Evolutionary conservation across 2,329 filamentous ascomycete species (phyloP).

Genomic region (Calonectria montana): DNA sequence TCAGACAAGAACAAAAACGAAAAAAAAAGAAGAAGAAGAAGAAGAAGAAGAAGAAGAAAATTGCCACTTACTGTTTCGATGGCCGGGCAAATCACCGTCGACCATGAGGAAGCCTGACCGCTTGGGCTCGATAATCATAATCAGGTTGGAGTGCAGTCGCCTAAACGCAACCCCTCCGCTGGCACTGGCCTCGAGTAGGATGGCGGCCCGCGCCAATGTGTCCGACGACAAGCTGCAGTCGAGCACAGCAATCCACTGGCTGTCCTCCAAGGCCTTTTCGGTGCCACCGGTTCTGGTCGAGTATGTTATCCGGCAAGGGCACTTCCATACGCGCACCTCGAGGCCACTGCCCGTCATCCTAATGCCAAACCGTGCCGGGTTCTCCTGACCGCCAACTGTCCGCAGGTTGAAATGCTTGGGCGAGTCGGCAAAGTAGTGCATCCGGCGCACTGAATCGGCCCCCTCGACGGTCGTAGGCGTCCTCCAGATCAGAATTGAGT

Average conservation of each 20-base stretch:
- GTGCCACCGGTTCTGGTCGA: slow-evolving; percentile 36
- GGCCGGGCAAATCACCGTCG: slow-evolving; percentile 16
- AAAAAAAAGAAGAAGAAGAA: neutral
- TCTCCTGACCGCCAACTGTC: slow-evolving; percentile 41
- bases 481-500: slow-evolving; percentile 49
- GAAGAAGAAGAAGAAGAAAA: neutral
- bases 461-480: slow-evolving; percentile 25
- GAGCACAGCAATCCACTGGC: slow-evolving; percentile 41
- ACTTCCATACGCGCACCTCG: slow-evolving; percentile 42
- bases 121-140: slow-evolving; percentile 41
- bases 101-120: slow-evolving; percentile 25
- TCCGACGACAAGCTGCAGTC: slow-evolving; percentile 43
- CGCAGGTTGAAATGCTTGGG: slow-evolving; percentile 41
- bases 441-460: slow-evolving; percentile 29
- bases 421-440: slow-evolving; percentile 41
- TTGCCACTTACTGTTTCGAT: slow-evolving; percentile 21
- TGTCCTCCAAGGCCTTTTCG: slow-evolving; percentile 33
- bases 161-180: slow-evolving; percentile 33
- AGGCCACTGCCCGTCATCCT: slow-evolving; percentile 37
- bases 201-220: slow-evolving; percentile 40
- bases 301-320: slow-evolving; percentile 37
- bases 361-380: slow-evolving; percentile 36
- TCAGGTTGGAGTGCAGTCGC: slow-evolving; percentile 37
- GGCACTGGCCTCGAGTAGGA: slow-evolving; percentile 38
- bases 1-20: too few species aligned